Evolutionary conservation across 345 rosid genomes (phyloP), one percentile per base, ranked within the genome.

Genomic region (Isatis tinctoria): DNA sequence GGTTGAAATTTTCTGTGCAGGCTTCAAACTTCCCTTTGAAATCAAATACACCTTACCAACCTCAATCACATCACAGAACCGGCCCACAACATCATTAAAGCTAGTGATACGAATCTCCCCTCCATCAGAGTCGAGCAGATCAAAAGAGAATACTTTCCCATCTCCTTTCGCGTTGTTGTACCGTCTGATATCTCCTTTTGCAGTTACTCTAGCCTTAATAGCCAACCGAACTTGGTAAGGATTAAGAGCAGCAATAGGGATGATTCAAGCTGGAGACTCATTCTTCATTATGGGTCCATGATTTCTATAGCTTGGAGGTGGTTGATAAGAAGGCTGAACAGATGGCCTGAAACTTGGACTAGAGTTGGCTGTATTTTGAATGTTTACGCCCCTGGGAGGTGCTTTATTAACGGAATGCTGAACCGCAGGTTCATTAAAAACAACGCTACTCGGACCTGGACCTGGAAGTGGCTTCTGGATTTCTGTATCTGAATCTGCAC

Each of bases 161-260:
- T 93, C 98, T 78, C 98, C 97, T 51, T 82, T 82, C 6, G 97
- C 93, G 80, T 90, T 93, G 81, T 90, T 90, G 77, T 90, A 93
- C 48, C 91, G 89, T 41, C 95, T 88, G 22, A 88, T 86, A 74
- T 90, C 98, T 65, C 95, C 97, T 81, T 90, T 90, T 4, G 95
- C 95, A 73, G 96, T 92, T 60, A 92, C 90, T 78, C 95, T 84
- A 74, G 95, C 98, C 84, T 87, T 92, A 74, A 92, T 87, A 71
- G 97, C 96, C 98, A 96, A 88, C 66, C 93, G 80, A 18, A 95
- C 98, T 75, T 88, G 98, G 80, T 92, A 92, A 54, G 96, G 96
- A 84, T 88, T 92, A 74, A 88, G 74, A 68, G 98, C 92, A 82
- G 88, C 70, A 63, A 92, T 90, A 53, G 93, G 96, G 53, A 90